phyloP scores from a whole-genome alignment of 768 basidiomycete species.

The Russula griseocarnosa region DNA sequence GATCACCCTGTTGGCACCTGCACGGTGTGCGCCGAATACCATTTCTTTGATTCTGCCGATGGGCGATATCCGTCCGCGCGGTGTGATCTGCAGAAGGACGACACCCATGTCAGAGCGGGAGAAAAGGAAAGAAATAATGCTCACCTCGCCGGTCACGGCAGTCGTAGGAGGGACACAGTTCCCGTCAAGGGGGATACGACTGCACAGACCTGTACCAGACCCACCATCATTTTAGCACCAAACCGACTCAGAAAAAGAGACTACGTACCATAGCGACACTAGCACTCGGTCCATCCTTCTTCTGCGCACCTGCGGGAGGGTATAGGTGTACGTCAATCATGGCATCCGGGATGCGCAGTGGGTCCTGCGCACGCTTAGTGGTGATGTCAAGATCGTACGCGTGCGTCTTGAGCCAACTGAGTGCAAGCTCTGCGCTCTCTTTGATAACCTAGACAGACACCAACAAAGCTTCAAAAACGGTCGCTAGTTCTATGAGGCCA shows the following conservation, averaged over 20 bases:
- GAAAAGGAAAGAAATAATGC: background rate
- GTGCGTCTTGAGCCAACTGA: slow-evolving; percentile 90
- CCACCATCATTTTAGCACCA: background rate
- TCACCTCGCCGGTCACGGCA: slow-evolving; percentile 88
- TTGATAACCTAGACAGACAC: slow-evolving; percentile 48
- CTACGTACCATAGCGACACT: slow-evolving; percentile 76
- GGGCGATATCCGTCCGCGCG: slow-evolving; percentile 74
- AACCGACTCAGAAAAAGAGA: background rate
- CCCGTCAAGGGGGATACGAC: slow-evolving; percentile 79
- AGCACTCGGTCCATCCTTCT: slow-evolving; percentile 91
- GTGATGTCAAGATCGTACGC: slow-evolving; percentile 79
- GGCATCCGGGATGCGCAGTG: slow-evolving; percentile 62
- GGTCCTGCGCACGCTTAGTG: slow-evolving; percentile 61
- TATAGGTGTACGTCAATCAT: slow-evolving; percentile 83
- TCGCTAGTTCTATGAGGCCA: too few species aligned
- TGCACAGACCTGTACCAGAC: slow-evolving; percentile 58
- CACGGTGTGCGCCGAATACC: slow-evolving; percentile 85
- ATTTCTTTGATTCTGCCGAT: slow-evolving; percentile 93
- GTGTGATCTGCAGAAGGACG: slow-evolving; percentile 54
- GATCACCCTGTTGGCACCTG: slow-evolving; percentile 77
- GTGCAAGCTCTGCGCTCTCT: slow-evolving; percentile 84
- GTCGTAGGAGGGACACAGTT: slow-evolving; percentile 58
- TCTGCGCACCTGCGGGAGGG: slow-evolving; percentile 84
- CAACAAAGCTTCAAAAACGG: too few species aligned
- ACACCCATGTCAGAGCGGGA: background rate